phyloP scores from a whole-genome alignment of 192 early-diverging fungal genomes.

The Backusella circina region DNA sequence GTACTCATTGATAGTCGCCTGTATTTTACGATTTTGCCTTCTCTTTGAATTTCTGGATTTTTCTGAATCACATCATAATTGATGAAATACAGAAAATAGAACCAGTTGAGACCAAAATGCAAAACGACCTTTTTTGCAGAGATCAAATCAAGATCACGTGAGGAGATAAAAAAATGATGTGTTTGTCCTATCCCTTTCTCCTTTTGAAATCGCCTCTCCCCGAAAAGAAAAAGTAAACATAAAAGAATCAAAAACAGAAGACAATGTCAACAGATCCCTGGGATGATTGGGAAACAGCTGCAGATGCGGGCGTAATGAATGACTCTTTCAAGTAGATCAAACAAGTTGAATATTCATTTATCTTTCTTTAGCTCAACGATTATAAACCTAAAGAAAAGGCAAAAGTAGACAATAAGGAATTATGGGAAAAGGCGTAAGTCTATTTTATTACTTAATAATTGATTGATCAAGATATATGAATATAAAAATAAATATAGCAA shows the following conservation, averaged over 20 bases:
- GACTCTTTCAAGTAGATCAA: background rate
- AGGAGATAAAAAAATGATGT: too few species aligned
- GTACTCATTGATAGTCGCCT: too few species aligned
- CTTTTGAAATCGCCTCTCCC: background rate
- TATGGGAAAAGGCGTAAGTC: conserved; percentile 7
- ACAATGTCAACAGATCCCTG: conserved; percentile 13
- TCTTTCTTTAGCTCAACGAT: conserved; percentile 11
- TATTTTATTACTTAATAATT: background rate
- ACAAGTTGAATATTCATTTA: background rate
- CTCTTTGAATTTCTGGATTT: too few species aligned
- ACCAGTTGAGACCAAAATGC: too few species aligned
- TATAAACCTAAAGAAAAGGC: conserved; percentile 11
- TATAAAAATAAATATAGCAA: background rate
- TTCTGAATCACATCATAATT: too few species aligned
- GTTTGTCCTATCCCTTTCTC: too few species aligned
- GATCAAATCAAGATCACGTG: too few species aligned
- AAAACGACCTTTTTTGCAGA: too few species aligned
- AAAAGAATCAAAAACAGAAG: background rate
- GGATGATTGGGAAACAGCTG: conserved; percentile 28
- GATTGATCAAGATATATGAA: too few species aligned
- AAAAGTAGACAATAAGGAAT: background rate
- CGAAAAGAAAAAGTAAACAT: background rate
- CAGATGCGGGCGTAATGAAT: conserved; percentile 14
- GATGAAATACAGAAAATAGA: too few species aligned
- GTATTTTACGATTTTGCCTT: too few species aligned